These are phyloP conservation scores for Cardamine resedifolia DNA, from an alignment of 345 rosid genomes.

Conservation along the genomic window DNA sequence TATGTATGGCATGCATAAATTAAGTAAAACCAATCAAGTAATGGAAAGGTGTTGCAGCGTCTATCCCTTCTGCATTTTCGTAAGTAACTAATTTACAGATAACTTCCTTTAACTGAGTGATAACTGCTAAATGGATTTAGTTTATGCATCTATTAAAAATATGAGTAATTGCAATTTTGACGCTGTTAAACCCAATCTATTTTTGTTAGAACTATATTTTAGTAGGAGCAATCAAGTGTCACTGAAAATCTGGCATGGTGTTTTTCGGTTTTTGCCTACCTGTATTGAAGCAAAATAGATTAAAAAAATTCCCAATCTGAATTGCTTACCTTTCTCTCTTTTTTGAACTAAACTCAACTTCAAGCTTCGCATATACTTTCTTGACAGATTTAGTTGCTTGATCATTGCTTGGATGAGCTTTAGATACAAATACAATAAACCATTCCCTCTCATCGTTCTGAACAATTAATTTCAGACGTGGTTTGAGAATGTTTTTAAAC, in stretches of 20 bases:
- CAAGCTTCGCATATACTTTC: conserved; percentile 85
- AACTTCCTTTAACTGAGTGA: conserved; percentile 8
- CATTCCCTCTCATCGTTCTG: conserved; percentile 95
- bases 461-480: conserved; percentile 82
- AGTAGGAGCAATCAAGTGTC: conserved; percentile 18
- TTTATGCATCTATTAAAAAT: conserved; percentile 16
- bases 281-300: neutral
- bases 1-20: neutral
- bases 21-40: neutral
- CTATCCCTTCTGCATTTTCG: neutral
- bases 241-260: neutral
- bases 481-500: conserved; percentile 90
- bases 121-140: conserved; percentile 11
- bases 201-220: neutral
- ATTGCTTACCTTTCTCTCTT: conserved; percentile 80
- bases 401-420: conserved; percentile 89
- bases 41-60: neutral
- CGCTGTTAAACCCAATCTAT: neutral
- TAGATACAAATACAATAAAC: conserved; percentile 94
- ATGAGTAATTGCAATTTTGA: neutral
- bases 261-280: neutral
- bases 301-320: conserved; percentile 1
- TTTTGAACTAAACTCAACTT: conserved; percentile 94
- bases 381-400: conserved; percentile 82
- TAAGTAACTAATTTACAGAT: conserved; percentile 1